A percentile compares a stretch with the other conserved stretches of the same genome.
Conservation (phyloP, 768 basidiomycete species). For the Auriscalpium orientale region DNA sequence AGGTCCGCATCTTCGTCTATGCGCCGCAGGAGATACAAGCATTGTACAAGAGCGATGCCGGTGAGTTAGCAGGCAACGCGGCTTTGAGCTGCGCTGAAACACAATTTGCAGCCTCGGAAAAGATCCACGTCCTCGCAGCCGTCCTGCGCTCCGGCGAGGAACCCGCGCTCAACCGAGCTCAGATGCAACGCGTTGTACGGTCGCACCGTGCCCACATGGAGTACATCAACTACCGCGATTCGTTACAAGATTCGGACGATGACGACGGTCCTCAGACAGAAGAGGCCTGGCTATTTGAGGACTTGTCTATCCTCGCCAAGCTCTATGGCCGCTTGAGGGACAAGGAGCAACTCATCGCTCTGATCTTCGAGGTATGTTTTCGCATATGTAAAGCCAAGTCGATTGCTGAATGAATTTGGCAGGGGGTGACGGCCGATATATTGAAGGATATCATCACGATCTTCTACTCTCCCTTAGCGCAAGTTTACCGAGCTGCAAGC, state of each 20-base stretch:
- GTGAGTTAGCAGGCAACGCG: constrained; percentile 33
- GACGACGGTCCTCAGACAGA: constrained; percentile 92
- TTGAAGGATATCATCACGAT: constrained; percentile 98
- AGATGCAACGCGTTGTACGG: constrained; percentile 73
- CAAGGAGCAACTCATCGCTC: constrained; percentile 83
- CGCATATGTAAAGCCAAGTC: constrained; percentile 1
- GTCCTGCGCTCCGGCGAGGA: constrained; percentile 74
- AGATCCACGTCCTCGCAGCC: constrained; percentile 67
- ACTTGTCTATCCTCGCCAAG: constrained; percentile 72
- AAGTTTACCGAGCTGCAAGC: constrained; percentile 95
- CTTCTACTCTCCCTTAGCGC: constrained; percentile 93
- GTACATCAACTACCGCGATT: constrained; percentile 58
- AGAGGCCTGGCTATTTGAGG: constrained; percentile 95
- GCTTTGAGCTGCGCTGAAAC: neutral
- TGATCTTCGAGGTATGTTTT: constrained; percentile 84
- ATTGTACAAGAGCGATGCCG: constrained; percentile 71
- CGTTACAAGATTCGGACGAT: constrained; percentile 76
- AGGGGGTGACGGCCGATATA: constrained; percentile 93
- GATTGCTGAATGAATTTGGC: neutral
- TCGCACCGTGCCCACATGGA: constrained; percentile 70
- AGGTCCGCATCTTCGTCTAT: constrained; percentile 79
- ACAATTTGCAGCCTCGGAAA: constrained; percentile 46
- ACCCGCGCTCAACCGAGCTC: constrained; percentile 66
- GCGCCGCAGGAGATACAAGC: constrained; percentile 86
- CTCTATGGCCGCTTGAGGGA: constrained; percentile 77